phyloP scores from a whole-genome alignment of 805 yeast species.

The Clavispora phyllophila region DNA sequence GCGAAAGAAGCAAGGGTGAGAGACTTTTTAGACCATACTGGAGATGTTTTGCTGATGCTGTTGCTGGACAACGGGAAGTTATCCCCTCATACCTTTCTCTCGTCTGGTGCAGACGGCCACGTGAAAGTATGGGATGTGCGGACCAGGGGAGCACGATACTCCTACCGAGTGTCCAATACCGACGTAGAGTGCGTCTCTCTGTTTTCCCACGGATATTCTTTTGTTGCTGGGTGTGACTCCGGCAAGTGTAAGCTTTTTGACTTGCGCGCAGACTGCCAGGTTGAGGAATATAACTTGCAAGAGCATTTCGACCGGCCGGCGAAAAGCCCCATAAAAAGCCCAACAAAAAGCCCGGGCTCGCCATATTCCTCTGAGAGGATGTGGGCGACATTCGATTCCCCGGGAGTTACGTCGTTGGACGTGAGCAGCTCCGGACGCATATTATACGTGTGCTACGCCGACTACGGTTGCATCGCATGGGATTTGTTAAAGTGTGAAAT shows the following conservation, averaged over 20 bases:
- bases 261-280: conserved; percentile 67
- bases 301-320: conserved; percentile 12
- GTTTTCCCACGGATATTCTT: conserved; percentile 66
- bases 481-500: conserved; percentile 63
- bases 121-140: conserved; percentile 61
- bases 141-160: conserved; percentile 40
- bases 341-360: conserved; percentile 5
- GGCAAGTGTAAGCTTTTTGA: conserved; percentile 69
- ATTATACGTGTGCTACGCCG: conserved; percentile 70
- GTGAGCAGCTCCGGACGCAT: conserved; percentile 71
- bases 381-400: conserved; percentile 42
- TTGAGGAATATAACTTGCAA: conserved; percentile 43
- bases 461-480: conserved; percentile 72
- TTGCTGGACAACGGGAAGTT: conserved; percentile 6
- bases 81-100: conserved; percentile 36
- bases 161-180: conserved; percentile 49
- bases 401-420: conserved; percentile 71
- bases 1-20: conserved; percentile 48
- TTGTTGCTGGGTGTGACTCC: conserved; percentile 77
- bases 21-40: conserved; percentile 61
- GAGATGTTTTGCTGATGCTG: conserved; percentile 57
- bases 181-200: conserved; percentile 61
- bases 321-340: neutral
- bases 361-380: conserved; percentile 6
- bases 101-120: conserved; percentile 67